Conservation (phyloP, 1,284 basidiomycete genomes). For the Moesziomyces sp. region DNA sequence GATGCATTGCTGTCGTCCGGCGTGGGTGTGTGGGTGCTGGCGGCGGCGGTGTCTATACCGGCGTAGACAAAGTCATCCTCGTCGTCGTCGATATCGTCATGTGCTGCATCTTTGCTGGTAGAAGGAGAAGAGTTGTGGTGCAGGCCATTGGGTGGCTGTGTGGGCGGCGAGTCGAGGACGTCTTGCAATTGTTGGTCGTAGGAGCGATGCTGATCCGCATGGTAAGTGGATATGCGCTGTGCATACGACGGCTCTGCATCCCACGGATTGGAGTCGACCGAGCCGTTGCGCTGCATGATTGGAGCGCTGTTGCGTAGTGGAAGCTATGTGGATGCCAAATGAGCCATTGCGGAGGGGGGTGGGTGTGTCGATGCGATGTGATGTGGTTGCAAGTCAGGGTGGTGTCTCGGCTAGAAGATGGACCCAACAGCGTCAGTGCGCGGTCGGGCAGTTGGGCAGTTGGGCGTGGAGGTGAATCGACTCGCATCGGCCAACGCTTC, state of each 20-base stretch:
- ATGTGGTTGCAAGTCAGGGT: constrained; percentile 1
- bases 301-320: background rate
- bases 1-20: constrained; percentile 29
- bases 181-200: constrained; percentile 34
- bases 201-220: constrained; percentile 10
- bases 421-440: background rate
- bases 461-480: constrained; percentile 14
- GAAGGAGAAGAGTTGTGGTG: too few relatives aligned
- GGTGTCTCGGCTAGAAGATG: constrained; percentile 10
- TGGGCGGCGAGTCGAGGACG: constrained; percentile 18
- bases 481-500: background rate
- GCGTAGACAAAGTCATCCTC: constrained; percentile 78
- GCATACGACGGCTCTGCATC: constrained; percentile 28
- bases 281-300: constrained; percentile 24
- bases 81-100: constrained; percentile 70
- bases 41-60: constrained; percentile 72
- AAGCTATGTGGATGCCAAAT: background rate
- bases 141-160: background rate
- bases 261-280: constrained; percentile 39
- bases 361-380: background rate
- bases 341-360: background rate
- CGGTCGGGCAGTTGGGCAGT: background rate
- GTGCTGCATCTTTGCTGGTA: background rate
- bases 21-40: constrained; percentile 1
- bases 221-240: constrained; percentile 19